Evolutionary conservation across 768 basidiomycete genomes (phyloP), one percentile per base, ranked within the genome.

Genomic region (Pleurotus citrinopileatus): DNA sequence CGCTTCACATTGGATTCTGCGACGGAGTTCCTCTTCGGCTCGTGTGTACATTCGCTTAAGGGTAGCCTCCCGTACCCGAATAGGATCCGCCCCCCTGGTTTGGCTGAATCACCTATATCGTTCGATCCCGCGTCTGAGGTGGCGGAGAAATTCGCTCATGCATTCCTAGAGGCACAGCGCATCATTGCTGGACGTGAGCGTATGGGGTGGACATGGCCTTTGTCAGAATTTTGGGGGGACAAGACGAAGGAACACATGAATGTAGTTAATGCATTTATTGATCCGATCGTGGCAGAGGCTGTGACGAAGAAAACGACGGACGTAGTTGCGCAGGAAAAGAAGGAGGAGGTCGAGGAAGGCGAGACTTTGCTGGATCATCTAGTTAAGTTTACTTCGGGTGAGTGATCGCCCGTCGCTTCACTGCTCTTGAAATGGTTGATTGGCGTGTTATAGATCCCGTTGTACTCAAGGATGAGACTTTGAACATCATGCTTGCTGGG

Each of bases 1-100:
- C 75, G 83, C 1, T 86, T 86, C 63, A 85, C 85, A 0, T 75
- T 87, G 19, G 86, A 88, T 67, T 76, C 82, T 1, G 83, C 84
- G 2, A 80, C 83, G 0, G 83, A 85, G 52, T 86, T 86, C 61
- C 75, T 87, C 27, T 86, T 87, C 48, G 84, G 84, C 2, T 69
- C 69, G 44, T 79, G 79, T 59, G 79, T 85, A 2, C 67, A 85
- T 55, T 76, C 73, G 54, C 78, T 87, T 25, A 65, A 71, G 1
- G 74, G 75, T 2, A 73, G 71, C 15, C 68, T 86, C 8, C 80
- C 80, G 8, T 83, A 81, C 54, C 82, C 83, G 0, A 69, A 73
- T 61, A 75, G 78, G 40, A 67, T 67, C 7, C 23, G 61, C 6
- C 64, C 22, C 32, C 51, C 27, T 2, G 7, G 38, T 7, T 20